These are phyloP conservation scores for Kwoniella pini DNA, from an alignment of 768 basidiomycete genomes.

Conservation along the genomic window DNA sequence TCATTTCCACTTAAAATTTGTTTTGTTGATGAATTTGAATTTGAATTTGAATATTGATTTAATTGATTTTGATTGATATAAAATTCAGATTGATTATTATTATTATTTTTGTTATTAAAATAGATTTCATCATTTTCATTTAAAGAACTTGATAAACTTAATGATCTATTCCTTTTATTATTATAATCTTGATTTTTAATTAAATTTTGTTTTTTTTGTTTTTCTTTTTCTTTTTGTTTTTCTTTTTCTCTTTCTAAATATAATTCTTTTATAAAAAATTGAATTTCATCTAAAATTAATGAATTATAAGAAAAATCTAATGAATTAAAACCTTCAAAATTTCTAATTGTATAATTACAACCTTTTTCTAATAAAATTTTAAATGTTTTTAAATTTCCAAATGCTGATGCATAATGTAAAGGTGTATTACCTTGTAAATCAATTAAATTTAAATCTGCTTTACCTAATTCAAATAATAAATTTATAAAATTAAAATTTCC, in stretches of 20 bases:
- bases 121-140: slow-evolving; percentile 1
- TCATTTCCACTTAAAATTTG: not conserved
- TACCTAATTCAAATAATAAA: slow-evolving; percentile 72
- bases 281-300: slow-evolving; percentile 24
- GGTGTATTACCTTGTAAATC: slow-evolving; percentile 92
- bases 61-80: slow-evolving; percentile 10
- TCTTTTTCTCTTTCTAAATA: slow-evolving; percentile 28
- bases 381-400: slow-evolving; percentile 62
- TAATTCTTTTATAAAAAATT: slow-evolving; percentile 31
- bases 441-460: slow-evolving; percentile 80
- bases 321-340: slow-evolving; percentile 88
- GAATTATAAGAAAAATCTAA: slow-evolving; percentile 88
- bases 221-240: slow-evolving; percentile 15
- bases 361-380: slow-evolving; percentile 86
- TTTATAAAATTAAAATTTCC: slow-evolving; percentile 83
- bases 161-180: not conserved
- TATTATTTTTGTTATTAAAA: not conserved
- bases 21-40: not conserved
- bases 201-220: slow-evolving; percentile 12
- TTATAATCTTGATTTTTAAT: no score
- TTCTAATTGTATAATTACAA: slow-evolving; percentile 68
- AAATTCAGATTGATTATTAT: slow-evolving; percentile 6
- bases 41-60: not conserved
- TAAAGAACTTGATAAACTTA: not conserved
- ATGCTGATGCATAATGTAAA: slow-evolving; percentile 67